Base-by-base conservation (phyloP, 202 grass and related monocot species). In the Setaria viridis region DNA sequence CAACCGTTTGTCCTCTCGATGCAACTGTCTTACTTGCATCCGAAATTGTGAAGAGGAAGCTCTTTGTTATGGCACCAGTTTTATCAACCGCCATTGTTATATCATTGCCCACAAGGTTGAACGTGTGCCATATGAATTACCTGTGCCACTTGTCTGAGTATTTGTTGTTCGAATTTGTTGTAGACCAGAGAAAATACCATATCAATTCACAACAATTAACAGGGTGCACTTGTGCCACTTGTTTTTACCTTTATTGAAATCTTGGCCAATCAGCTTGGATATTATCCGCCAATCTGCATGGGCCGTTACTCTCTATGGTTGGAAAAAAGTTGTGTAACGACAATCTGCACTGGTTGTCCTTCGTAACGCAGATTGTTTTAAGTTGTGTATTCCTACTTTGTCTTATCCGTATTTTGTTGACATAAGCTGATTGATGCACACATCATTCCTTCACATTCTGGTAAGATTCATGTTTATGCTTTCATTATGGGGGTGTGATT, bases 11-110 rank as follows among this genome's bases (percentile, higher is more conserved):
- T 4, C 17, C 19, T 50, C 77, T 76, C 21, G 30, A 35, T 53
- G 71, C 66, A 11, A 69, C 35, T 20, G 2, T 42, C 9, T 63
- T 49, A 73, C 71, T 78, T 78, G 65, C 65, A 66, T 89, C 9
- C 39, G 71, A 42, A 90, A 25, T 59, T 78, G 13, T 71, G 56
- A 67, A 87, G 41, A 57, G 68, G 73, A 34, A 45, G 6, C 30
- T 48, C 33, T 69, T 51, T 84, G 49, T 68, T 67, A 58, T 63
- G 42, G 4, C 48, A 68, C 3, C 5, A 41, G 32, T 54, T 54
- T 83, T 35, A 46, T 80, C 50, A 60, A 35, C 21, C 51, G 12
- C 43, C 16, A 17, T 70, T 67, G 71, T 43, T 76, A 76, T 75
- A 54, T 46, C 21, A 16, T 30, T 75, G 19, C 65, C 51, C 41